Percentiles rank a stretch among this genome's conserved stretches.
Evolutionary conservation across 352 stramenopile species (phyloP).

Genomic region (Globisporangium spiculum): DNA sequence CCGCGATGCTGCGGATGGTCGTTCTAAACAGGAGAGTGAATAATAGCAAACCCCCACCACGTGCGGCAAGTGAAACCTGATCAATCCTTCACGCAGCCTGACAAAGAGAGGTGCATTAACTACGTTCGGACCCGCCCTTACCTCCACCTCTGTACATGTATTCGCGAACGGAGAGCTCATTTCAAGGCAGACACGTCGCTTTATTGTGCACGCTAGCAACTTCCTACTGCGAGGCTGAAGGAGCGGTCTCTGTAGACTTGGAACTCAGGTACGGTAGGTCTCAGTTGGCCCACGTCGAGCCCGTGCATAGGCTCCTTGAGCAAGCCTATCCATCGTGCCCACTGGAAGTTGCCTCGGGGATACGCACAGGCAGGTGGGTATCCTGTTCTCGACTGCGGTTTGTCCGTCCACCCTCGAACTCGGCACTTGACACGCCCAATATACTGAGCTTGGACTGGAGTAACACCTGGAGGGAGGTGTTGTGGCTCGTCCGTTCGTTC

Average conservation of each 20-base stretch:
- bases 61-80: neutral
- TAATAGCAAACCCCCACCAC: no score
- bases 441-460: neutral
- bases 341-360: neutral
- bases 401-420: neutral
- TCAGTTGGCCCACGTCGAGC: neutral
- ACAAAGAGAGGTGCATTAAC: no score
- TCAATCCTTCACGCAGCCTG: neutral
- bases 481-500: neutral
- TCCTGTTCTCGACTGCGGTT: neutral
- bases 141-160: no score
- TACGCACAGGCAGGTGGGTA: neutral
- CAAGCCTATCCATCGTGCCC: neutral
- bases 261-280: no score
- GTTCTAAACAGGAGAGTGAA: no score
- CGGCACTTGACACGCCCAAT: neutral
- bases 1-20: no score
- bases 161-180: neutral
- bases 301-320: neutral
- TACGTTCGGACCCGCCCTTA: no score
- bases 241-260: neutral
- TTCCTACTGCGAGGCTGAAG: neutral
- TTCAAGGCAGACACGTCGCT: neutral
- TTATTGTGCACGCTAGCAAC: neutral
- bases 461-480: neutral